A percentile compares a stretch with the other conserved stretches of the same genome.
Conservation (phyloP, 202 grass and related monocot species). For the Panicum hallii region DNA sequence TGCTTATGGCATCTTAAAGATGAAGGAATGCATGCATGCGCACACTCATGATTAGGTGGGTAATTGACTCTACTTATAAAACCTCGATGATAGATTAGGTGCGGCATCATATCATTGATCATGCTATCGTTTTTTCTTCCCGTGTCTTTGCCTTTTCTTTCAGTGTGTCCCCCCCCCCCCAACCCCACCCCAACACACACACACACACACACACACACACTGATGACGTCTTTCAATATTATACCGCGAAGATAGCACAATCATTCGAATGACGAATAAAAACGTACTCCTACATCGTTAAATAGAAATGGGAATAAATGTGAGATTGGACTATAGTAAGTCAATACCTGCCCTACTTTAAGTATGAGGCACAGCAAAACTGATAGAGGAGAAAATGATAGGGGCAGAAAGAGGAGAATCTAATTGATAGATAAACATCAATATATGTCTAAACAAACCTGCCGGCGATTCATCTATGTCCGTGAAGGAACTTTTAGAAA, state of each 20-base stretch:
- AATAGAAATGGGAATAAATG: not conserved
- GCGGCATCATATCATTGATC: slow-evolving; percentile 2
- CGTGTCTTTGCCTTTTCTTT: not conserved
- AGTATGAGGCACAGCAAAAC: no score
- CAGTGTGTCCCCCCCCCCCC: not conserved
- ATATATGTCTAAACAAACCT: not conserved
- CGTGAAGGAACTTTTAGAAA: not conserved
- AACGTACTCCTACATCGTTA: not conserved
- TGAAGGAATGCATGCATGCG: slow-evolving; percentile 32
- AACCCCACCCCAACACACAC: no score
- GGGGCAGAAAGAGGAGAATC: not conserved
- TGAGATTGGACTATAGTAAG: not conserved
- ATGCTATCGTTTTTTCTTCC: not conserved
- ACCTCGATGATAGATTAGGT: slow-evolving; percentile 23
- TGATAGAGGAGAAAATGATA: no score
- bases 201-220: no score
- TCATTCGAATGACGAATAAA: not conserved
- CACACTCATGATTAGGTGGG: slow-evolving; percentile 46
- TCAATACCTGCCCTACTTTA: not conserved
- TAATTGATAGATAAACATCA: not conserved
- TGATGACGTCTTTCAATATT: not conserved
- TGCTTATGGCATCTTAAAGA: slow-evolving; percentile 23
- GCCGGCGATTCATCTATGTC: not conserved
- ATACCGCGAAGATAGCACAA: not conserved
- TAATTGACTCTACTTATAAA: not conserved